Conservation (phyloP, 2,329 filamentous ascomycete species). For the Endoconidiophora laricicola region DNA sequence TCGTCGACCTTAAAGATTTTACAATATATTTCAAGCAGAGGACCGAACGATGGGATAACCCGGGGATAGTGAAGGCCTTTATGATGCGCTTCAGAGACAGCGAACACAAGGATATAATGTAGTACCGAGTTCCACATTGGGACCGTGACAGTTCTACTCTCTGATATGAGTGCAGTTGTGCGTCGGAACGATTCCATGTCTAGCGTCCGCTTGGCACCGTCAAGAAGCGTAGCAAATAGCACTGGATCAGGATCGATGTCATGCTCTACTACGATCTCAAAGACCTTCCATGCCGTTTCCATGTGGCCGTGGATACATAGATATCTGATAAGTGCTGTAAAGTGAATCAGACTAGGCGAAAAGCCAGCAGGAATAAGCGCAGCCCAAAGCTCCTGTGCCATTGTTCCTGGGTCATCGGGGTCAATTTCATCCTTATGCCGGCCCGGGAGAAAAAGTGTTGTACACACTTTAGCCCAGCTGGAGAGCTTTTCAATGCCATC, state of each 20-base stretch:
- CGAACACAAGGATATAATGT: slow-evolving; percentile 31
- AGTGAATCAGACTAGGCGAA: slow-evolving; percentile 42
- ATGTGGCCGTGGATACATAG: slow-evolving; percentile 49
- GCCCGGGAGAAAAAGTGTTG: slow-evolving; percentile 24
- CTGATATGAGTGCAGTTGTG: slow-evolving; percentile 6
- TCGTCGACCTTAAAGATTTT: slow-evolving; percentile 31
- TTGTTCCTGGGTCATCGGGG: slow-evolving; percentile 20
- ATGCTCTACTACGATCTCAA: slow-evolving; percentile 42
- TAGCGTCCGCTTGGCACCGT: slow-evolving; percentile 45
- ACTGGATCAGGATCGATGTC: slow-evolving; percentile 46
- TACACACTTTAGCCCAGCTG: slow-evolving; percentile 34
- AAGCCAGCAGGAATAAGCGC: slow-evolving; percentile 32
- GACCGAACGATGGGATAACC: slow-evolving; percentile 25
- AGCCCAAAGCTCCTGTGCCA: slow-evolving; percentile 25
- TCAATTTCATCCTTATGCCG: neutral
- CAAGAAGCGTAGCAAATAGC: slow-evolving; percentile 54
- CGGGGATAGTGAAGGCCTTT: slow-evolving; percentile 19
- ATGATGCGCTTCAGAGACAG: slow-evolving; percentile 23
- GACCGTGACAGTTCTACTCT: slow-evolving; percentile 11
- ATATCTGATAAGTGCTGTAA: slow-evolving; percentile 55
- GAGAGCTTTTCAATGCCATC: slow-evolving; percentile 25
- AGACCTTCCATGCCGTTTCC: slow-evolving; percentile 46
- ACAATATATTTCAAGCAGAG: slow-evolving; percentile 33
- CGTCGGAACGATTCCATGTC: slow-evolving; percentile 33
- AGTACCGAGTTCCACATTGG: slow-evolving; percentile 26